Base-by-base conservation (phyloP, 1,139 yeast species). In the Debaryomyces robertsiae region DNA sequence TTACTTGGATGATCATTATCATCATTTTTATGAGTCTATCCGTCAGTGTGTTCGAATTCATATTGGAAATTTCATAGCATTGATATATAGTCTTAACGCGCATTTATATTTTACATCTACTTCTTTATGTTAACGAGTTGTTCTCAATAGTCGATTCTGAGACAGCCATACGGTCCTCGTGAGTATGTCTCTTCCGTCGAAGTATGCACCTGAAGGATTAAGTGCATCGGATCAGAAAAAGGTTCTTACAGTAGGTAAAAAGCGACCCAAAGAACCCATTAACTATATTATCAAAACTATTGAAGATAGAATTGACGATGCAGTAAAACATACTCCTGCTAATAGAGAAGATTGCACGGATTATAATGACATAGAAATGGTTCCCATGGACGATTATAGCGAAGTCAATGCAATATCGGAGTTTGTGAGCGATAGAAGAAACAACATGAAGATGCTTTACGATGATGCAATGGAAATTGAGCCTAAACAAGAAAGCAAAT, bases 1-100 rank as follows among this genome's bases (percentile, higher is more conserved):
- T 93, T 45, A 90, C 98, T 0, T 84, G 91, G 82, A 84, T 93
- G 79, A 84, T 93, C 46, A 88, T 94, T 41, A 71, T 85, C 14
- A 86, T 93, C 27, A 88, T 93, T 48, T 81, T 85, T 38, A 61
- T 91, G 39, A 87, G 95, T 51, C 77, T 93, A 39, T 65, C 81
- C 25, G 96, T 93, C 34, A 72, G 77, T 52, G 43, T 70, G 30
- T 71, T 73, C 49, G 77, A 73, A 48, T 70, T 73, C 42, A 45
- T 69, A 29, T 55, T 72, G 37, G 73, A 64, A 39, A 54, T 70
- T 18, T 17, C 68, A 10, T 63, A 58, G 41, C 16, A 30, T 38
- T 33, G 4, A 9, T 36, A n/a, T 32, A 23, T 16, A 17, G 16
- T 32, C 10, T 30, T 32, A 10, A 27, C 30, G 19, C 32, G 32